Evolutionary conservation across 768 basidiomycete genomes (phyloP), one percentile per base, ranked within the genome.

Genomic region (Lentinula aciculospora): DNA sequence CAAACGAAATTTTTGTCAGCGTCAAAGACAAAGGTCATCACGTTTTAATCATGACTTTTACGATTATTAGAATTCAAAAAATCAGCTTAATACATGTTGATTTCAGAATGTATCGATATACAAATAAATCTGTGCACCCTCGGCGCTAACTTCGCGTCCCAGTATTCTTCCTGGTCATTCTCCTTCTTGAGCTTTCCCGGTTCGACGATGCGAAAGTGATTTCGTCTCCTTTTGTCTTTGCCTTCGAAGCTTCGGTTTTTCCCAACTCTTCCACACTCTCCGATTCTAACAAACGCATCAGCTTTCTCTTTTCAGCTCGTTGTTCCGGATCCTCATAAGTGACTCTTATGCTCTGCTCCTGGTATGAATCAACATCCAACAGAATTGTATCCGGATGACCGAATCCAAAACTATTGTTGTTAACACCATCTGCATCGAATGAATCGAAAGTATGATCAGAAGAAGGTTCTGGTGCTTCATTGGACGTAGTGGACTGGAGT

Each of bases 311-410:
- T 68, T 86, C 85, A 48, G 79, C 81, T 39, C 72, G 68, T 70
- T 88, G 83, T 21, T 69, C 79, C 1, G 86, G 85, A 68, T 89
- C 87, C 65, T 86, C 85, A 61, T 89, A 90, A 58, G 74, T 76
- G 8, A 89, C 85, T 4, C 79, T 74, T 67, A 82, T 71, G 62
- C 78, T 78, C 61, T 77, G 75, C n/a, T 79, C 76, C 55, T 65
- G 63, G 25, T 63, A 68, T 21, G 72, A 67, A 27, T 54, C 47
- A 29, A 60, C 58, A 17, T 63, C 60, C 49, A 58, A 23, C 29
- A 17, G 55, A 42, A 31, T 32, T 19, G 40, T 40, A 34, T 72
- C 74, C 23, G 65, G 64, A 53, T 69, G 64, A 17, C 57, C 57
- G 23, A 63, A 21, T 47, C 64, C 27, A 49, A 64, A 40, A 53